Base-by-base conservation (phyloP, 352 stramenopile genomes). In the Phytophthora sojae region DNA sequence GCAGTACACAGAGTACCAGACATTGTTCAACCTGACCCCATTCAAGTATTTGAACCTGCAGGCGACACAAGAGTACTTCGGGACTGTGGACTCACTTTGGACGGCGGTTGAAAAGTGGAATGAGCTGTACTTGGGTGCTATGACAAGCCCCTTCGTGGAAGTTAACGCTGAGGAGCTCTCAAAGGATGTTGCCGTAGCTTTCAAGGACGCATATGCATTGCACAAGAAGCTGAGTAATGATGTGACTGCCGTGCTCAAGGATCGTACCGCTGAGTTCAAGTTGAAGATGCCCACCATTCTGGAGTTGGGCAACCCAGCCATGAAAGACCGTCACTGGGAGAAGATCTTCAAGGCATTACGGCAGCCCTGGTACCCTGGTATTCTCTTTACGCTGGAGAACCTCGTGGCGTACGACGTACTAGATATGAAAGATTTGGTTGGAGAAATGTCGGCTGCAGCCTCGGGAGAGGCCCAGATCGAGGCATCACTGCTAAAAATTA, bases 251-350 rank as follows among this genome's bases (percentile, higher is more conserved):
- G 75, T 95, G 14, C 79, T 97, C 11, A 97, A 97, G 60, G 89
- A 97, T 53, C 82, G 90, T 11, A 96, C 91, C 0, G 83, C 86
- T 1, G 92, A 97, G 30, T 97, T 98, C 67, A 98, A 97, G 72
- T 60, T 92, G 17, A 95, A 96, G 57, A 89, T 98, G 26, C 93
- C 96, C 6, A 93, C 94, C 2, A 90, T 99, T 45, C 75, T 97
- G 11, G 94, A 98, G 53, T 81, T 99, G 12, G 90, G 96, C 5
- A 98, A 97, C 52, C 87, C 90, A 0, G 76, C 83, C 6, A 96
- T 99, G 76, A 97, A 98, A 77, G 93, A 98, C 51, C 91, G 96
- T 1, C 96, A 99, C 76, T 99, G 96, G 96, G 89, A 98, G 59
- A 93, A 96, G 69, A 97, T 99, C 32, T 97, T 98, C 73, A 95